Base-by-base conservation (phyloP, 352 stramenopile species). In the Pythium aristosporum region DNA sequence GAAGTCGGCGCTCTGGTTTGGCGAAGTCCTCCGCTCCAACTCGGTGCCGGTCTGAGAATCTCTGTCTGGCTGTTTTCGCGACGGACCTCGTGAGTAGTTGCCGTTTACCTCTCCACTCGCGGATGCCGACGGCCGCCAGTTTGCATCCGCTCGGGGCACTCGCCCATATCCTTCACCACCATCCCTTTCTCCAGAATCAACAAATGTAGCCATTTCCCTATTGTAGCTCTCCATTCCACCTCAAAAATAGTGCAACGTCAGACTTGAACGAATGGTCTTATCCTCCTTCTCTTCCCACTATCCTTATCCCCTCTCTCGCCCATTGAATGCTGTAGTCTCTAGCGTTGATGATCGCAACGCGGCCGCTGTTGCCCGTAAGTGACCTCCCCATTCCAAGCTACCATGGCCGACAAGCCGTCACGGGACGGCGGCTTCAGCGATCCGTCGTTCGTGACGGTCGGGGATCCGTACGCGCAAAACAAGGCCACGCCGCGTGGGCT, bases 361-460 rank as follows among this genome's bases (percentile, higher is more conserved):
- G 25, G 25, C 25, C 25, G 25, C 25, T 30, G 25, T 30, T 30
- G 25, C 25, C 25, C 25, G 25, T 30, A 30, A 30, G 25, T 30
- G 25, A 30, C 25, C 25, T 30, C 25, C 25, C 25, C 25, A 30
- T 30, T 30, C 25, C 25, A 5, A 30, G 25, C 25, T 30, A 30
- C 52, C 6, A 68, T 68, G 65, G 53, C 52, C 60, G 63, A 78
- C 65, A 88, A 83, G 48, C 44, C 64, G 42, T 88, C 79, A 60
- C 76, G 79, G 21, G 84, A 93, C 60, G 84, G 82, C 49, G 82
- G 82, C 71, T 91, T 91, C 57, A 90, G 82, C 56, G 80, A 93
- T 43, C 74, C 69, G 55, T 88, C 79, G 23, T 93, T 81, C 61
- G 59, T 90, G n/a, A 62, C 65, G 3, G 77, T 91, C 15, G 84